Evolutionary conservation across 2,329 filamentous ascomycete genomes (phyloP).

Genomic region (Colletotrichum sp.): DNA sequence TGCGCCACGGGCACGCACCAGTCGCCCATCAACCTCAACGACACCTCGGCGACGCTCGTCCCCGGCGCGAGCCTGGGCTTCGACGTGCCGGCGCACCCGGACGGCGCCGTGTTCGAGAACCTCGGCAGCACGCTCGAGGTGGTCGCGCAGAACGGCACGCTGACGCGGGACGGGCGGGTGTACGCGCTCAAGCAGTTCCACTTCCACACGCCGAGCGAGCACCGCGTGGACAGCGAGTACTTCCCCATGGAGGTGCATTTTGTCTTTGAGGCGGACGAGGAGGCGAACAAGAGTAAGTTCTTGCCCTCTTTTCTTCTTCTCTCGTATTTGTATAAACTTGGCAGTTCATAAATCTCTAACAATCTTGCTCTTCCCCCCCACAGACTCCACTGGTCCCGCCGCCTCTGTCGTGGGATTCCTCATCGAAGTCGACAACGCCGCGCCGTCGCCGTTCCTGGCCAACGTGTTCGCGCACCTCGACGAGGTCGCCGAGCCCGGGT

Average conservation of each 20-base stretch:
- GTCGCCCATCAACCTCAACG: constrained; percentile 60
- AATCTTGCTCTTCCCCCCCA: neutral
- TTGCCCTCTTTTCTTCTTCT: neutral
- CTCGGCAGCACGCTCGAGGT: constrained; percentile 58
- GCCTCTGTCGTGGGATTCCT: constrained; percentile 41
- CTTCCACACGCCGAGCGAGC: constrained; percentile 66
- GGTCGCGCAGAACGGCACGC: constrained; percentile 48
- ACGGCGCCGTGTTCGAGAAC: constrained; percentile 53
- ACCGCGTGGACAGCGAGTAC: constrained; percentile 50
- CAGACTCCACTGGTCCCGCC: constrained; percentile 30
- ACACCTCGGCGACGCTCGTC: constrained; percentile 20
- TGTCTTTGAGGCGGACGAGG: constrained; percentile 39
- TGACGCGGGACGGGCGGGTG: constrained; percentile 40
- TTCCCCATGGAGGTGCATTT: constrained; percentile 47
- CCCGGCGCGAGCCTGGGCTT: constrained; percentile 35
- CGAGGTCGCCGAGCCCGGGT: constrained; percentile 43
- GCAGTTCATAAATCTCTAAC: neutral
- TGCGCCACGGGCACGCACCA: constrained; percentile 56
- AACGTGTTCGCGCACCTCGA: constrained; percentile 42
- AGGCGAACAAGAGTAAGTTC: constrained; percentile 9
- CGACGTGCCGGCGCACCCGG: constrained; percentile 38
- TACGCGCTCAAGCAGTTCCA: constrained; percentile 61
- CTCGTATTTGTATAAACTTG: neutral
- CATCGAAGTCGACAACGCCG: constrained; percentile 34
- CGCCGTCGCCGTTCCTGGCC: constrained; percentile 33